Conservation (phyloP, 2,329 filamentous ascomycete species). For the Hymenotorrendiella dingleyae region DNA sequence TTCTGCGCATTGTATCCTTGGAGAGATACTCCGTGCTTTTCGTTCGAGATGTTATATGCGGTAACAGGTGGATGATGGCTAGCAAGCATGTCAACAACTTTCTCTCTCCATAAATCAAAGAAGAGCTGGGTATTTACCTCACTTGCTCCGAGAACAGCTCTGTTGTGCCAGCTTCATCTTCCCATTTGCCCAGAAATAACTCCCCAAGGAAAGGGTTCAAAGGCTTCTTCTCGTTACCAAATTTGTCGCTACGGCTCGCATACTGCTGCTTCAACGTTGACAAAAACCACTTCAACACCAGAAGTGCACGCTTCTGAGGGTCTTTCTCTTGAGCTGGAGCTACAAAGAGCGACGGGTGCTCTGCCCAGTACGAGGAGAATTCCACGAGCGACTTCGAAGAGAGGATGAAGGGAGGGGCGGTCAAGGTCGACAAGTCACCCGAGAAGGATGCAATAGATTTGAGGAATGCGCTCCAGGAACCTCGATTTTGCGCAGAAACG, state of each 20-base stretch:
- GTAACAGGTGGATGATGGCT: constrained; percentile 92
- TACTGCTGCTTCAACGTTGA: constrained; percentile 87
- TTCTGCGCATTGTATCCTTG: constrained; percentile 95
- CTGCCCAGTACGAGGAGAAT: constrained; percentile 78
- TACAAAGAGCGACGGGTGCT: constrained; percentile 71
- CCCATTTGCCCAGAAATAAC: constrained; percentile 88
- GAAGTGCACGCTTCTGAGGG: constrained; percentile 72
- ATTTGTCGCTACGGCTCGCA: constrained; percentile 66
- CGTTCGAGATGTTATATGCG: constrained; percentile 87
- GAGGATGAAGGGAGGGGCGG: constrained; percentile 77
- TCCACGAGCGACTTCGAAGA: constrained; percentile 73
- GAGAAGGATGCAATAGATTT: constrained; percentile 74
- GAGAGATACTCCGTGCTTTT: constrained; percentile 71
- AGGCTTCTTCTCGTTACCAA: constrained; percentile 93
- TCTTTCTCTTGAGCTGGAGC: constrained; percentile 76
- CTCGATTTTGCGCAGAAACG: constrained; percentile 27
- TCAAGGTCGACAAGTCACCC: constrained; percentile 74
- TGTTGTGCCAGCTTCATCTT: constrained; percentile 74
- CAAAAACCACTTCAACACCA: constrained; percentile 96
- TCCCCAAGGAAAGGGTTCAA: constrained; percentile 95
- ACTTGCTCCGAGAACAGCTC: constrained; percentile 92
- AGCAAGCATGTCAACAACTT: constrained; percentile 5
- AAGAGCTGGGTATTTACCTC: constrained; percentile 44
- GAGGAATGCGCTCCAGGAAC: constrained; percentile 29
- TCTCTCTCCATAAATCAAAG: too few relatives aligned